Evolutionary conservation across 2,329 filamentous ascomycete genomes (phyloP), one percentile per base, ranked within the genome.

Genomic region (Coniochaeta pulveracea): DNA sequence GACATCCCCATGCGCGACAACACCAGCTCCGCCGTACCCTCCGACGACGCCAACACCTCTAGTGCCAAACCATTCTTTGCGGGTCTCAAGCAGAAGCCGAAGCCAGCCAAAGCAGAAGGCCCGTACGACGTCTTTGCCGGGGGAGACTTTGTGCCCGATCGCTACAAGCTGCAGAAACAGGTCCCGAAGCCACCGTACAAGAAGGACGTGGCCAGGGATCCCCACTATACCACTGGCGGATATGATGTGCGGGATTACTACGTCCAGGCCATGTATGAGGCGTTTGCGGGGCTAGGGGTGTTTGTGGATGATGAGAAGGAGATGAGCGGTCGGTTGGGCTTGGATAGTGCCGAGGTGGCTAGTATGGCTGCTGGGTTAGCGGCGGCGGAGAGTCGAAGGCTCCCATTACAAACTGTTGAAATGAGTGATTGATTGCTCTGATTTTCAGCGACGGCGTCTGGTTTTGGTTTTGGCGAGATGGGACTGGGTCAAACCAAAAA

Each of bases 71-170:
- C n/a, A n/a, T n/a, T n/a, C n/a, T n/a, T n/a, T 56, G 81, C 84
- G 44, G 89, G 89, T 2, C 68, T 95, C 37, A 85, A 83, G 56
- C 78, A 70, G 47, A 68, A 65, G 52, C 56, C 54, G 44, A 66
- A 56, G 45, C 42, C 45, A 6, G 40, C 38, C n/a, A 49, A 50
- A 10, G 50, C 43, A 31, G 40, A 36, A 5, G 76, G 77, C 37
- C 79, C 85, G 0, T 95, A 93, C 58, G 86, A 95, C 60, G 82
- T 89, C 0, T 94, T 91, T 51, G 85, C 76, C 24, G 91, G 85
- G 1, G 60, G 88, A 40, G 59, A 71, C 29, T 71, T 88, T 33
- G 65, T 66, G 16, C 73, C 76, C 15, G 66, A 80, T 44, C 80
- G 88, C 45, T 89, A 85, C 49, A 63, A 69, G 8, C 49, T 93